phyloP scores from a whole-genome alignment of 139 green algal genomes.

The Edaphochlamys debaryana region DNA sequence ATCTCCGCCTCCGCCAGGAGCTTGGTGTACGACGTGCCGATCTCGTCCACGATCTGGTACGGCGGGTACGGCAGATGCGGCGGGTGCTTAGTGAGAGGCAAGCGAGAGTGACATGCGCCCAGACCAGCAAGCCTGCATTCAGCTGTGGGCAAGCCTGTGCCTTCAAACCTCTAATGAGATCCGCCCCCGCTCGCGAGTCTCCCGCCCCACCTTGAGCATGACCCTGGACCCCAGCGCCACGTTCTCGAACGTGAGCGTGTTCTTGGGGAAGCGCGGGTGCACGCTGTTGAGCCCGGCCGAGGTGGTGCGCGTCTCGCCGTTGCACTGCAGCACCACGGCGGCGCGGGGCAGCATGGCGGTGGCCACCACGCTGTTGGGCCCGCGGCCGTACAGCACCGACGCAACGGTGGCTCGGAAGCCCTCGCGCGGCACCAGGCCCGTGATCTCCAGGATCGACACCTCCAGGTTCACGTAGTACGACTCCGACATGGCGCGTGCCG shows the following conservation, averaged over 20 bases:
- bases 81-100: background rate
- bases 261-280: conserved; percentile 52
- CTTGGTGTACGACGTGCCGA: background rate
- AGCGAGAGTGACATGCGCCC: too few species aligned
- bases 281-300: background rate
- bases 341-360: conserved; percentile 34
- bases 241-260: conserved; percentile 46
- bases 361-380: background rate
- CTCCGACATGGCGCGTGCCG: conserved; percentile 44
- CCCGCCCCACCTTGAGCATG: conserved; percentile 30
- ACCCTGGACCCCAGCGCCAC: conserved; percentile 55
- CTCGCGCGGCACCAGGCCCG: conserved; percentile 41
- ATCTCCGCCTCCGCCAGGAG: conserved; percentile 42
- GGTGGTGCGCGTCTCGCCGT: background rate
- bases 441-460: conserved; percentile 61
- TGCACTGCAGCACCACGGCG: conserved; percentile 21
- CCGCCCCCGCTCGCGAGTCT: too few species aligned
- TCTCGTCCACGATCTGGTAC: conserved; percentile 37
- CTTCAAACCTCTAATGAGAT: background rate
- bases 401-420: conserved; percentile 42
- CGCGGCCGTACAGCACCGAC: conserved; percentile 17
- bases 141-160: too few species aligned
- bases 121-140: too few species aligned
- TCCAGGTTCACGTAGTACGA: conserved; percentile 64
- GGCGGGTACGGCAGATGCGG: background rate